A percentile compares a stretch with the other conserved stretches of the same genome.
phyloP scores from a whole-genome alignment of 2,329 filamentous ascomycete genomes.

The Aspergillus ruber region DNA sequence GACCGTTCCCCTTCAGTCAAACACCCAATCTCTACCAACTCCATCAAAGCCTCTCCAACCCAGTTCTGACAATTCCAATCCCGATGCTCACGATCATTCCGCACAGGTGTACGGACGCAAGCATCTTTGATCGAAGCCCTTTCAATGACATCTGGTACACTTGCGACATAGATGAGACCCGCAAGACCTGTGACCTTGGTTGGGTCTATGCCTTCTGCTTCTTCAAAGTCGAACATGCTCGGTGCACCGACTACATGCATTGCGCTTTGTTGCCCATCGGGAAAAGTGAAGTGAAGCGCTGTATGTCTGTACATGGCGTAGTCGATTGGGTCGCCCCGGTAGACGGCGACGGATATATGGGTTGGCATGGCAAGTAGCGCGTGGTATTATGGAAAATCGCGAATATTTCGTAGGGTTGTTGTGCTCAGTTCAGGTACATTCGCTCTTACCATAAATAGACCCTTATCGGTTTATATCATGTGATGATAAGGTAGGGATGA shows the following conservation, averaged over 20 bases:
- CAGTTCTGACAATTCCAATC: conserved; percentile 7
- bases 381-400: too few species aligned
- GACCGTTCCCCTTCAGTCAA: conserved; percentile 1
- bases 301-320: conserved; percentile 3
- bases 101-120: conserved; percentile 1
- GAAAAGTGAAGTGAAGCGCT: conserved; percentile 1
- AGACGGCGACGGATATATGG: conserved; percentile 1
- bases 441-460: too few species aligned
- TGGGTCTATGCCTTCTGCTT: conserved; percentile 1
- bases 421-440: too few species aligned
- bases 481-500: too few species aligned
- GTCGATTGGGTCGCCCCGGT: conserved; percentile 1
- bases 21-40: conserved; percentile 2
- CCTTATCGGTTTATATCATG: too few species aligned
- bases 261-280: neutral
- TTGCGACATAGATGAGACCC: neutral
- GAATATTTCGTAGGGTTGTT: too few species aligned
- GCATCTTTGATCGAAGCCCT: conserved; percentile 1
- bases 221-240: conserved; percentile 2
- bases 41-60: conserved; percentile 4
- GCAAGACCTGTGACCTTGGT: neutral
- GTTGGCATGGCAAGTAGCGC: conserved; percentile 1
- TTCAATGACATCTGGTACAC: neutral
- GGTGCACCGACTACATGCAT: conserved; percentile 1
- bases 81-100: conserved; percentile 1